Percentiles rank a stretch among this genome's conserved stretches.
Evolutionary conservation across 169 alveolate species (phyloP).

Genomic region (Cryptosporidium meleagridis): DNA sequence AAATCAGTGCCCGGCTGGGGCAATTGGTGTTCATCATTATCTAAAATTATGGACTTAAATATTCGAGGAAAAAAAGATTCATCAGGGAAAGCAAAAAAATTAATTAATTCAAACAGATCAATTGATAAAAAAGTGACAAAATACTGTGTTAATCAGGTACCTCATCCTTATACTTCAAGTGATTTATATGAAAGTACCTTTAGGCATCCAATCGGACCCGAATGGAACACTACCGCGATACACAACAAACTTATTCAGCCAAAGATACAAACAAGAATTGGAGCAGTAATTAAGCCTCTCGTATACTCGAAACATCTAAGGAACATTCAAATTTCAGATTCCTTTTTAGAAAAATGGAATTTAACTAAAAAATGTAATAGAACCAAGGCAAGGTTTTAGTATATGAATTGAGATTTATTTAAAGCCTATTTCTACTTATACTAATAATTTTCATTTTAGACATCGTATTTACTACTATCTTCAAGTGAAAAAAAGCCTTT

Average conservation of each 20-base stretch:
- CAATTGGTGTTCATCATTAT: conserved; percentile 39
- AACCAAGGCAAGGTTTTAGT: conserved; percentile 73
- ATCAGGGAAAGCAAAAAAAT: neutral
- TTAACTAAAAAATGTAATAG: conserved; percentile 46
- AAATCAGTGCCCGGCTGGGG: conserved; percentile 65
- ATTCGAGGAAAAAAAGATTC: neutral
- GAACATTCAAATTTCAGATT: conserved; percentile 50
- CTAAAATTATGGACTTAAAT: neutral
- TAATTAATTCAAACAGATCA: conserved; percentile 45
- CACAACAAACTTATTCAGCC: conserved; percentile 87
- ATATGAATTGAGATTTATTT: neutral
- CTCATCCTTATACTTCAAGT: conserved; percentile 75
- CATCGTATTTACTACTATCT: neutral
- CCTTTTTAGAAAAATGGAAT: conserved; percentile 65
- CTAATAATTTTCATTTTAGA: neutral
- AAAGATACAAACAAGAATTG: conserved; percentile 84
- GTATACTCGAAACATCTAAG: conserved; percentile 75
- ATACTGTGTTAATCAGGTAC: conserved; percentile 75
- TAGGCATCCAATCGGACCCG: conserved; percentile 81
- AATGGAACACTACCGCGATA: conserved; percentile 87
- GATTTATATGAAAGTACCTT: conserved; percentile 79
- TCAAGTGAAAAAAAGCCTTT: conserved; percentile 50
- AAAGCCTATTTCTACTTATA: neutral
- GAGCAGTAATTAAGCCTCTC: conserved; percentile 85
- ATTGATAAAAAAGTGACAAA: conserved; percentile 76